Evolutionary conservation across 2,329 filamentous ascomycete genomes (phyloP).

Genomic region (Scedosporium aurantiacum): DNA sequence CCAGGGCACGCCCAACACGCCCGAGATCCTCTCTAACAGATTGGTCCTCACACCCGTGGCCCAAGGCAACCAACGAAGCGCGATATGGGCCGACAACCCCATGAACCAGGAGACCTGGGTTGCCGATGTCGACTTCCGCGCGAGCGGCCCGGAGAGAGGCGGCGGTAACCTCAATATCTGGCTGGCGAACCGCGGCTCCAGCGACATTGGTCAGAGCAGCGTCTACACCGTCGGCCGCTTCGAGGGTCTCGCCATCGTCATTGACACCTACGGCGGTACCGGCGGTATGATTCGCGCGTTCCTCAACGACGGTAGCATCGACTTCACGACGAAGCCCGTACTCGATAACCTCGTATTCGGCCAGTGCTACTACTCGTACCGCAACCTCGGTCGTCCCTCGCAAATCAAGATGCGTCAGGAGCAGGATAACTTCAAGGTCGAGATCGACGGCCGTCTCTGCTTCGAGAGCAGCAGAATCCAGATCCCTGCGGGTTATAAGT

Average conservation of each 20-base stretch:
- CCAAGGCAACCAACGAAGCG: constrained; percentile 74
- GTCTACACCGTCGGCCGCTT: constrained; percentile 78
- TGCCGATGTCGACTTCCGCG: constrained; percentile 77
- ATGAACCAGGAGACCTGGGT: constrained; percentile 62
- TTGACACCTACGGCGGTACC: constrained; percentile 70
- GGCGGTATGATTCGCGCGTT: constrained; percentile 82
- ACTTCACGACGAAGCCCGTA: constrained; percentile 64
- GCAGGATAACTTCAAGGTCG: constrained; percentile 57
- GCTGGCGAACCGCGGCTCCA: constrained; percentile 63
- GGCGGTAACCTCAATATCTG: constrained; percentile 89
- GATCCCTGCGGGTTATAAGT: constrained; percentile 70
- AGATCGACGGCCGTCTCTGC: constrained; percentile 68
- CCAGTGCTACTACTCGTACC: constrained; percentile 82
- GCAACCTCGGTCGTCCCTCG: constrained; percentile 79
- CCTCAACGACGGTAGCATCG: constrained; percentile 77
- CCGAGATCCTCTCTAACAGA: constrained; percentile 73
- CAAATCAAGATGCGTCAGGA: constrained; percentile 64
- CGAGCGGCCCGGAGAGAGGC: constrained; percentile 71
- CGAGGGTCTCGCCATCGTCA: constrained; percentile 77
- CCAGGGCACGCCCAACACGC: constrained; percentile 40
- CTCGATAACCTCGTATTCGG: constrained; percentile 85
- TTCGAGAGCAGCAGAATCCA: constrained; percentile 73
- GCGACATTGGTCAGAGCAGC: constrained; percentile 57
- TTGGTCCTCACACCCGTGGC: constrained; percentile 81
- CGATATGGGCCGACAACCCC: constrained; percentile 62